Conservation (phyloP, 352 stramenopile species). For the Peronospora belbahrii region DNA sequence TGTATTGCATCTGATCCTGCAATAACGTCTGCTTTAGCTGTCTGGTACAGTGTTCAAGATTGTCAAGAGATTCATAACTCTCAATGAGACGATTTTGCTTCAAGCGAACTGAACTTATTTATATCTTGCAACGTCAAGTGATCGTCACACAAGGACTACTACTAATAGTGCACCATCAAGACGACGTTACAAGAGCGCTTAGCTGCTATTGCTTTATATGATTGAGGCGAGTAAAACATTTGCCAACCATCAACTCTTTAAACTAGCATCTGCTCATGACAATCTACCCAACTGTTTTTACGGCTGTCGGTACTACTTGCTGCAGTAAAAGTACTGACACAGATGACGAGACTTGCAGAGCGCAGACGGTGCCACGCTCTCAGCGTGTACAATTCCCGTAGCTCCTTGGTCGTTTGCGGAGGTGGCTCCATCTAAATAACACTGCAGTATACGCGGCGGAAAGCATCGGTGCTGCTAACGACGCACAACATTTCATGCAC, state of each 20-base stretch:
- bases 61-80: neutral
- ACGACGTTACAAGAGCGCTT: no score
- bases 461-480: constrained; percentile 54
- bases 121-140: no score
- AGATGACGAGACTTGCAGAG: constrained; percentile 10
- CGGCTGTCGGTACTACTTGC: constrained; percentile 27
- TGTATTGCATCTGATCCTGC: no score
- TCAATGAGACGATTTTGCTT: constrained; percentile 9
- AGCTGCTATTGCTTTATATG: no score
- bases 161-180: no score
- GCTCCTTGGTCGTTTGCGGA: constrained; percentile 47
- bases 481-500: constrained; percentile 54
- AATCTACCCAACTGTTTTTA: constrained; percentile 16
- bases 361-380: constrained; percentile 33
- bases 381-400: constrained; percentile 52
- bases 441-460: constrained; percentile 51
- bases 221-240: no score
- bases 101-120: constrained; percentile 24
- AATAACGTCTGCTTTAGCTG: no score
- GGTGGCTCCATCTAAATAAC: constrained; percentile 56
- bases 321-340: no score
- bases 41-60: constrained; percentile 4
- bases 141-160: no score
- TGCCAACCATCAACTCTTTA: no score
- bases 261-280: no score